A percentile compares a stretch with the other conserved stretches of the same genome.
phyloP scores from a whole-genome alignment of 805 yeast genomes.

The Metschnikowia lachancei region DNA sequence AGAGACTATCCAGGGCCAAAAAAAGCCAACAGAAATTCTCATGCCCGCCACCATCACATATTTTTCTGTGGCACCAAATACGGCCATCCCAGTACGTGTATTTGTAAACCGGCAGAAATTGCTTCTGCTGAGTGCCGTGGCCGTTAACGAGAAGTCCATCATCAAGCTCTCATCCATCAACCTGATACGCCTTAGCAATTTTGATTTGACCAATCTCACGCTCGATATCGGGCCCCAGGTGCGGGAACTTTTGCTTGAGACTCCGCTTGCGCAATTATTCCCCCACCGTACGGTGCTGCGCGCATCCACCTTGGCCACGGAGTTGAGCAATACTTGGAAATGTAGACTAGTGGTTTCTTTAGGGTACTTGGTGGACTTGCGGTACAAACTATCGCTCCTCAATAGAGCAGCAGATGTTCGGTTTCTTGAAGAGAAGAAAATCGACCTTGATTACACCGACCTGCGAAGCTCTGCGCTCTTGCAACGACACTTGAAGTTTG shows the following conservation, averaged over 20 bases:
- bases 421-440: slow-evolving; percentile 16
- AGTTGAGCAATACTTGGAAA: slow-evolving; percentile 22
- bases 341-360: slow-evolving; percentile 23
- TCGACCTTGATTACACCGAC: slow-evolving; percentile 5
- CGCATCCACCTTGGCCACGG: slow-evolving; percentile 11
- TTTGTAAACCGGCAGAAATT: slow-evolving; percentile 25
- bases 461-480: slow-evolving; percentile 11
- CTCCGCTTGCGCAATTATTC: slow-evolving; percentile 12
- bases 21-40: neutral
- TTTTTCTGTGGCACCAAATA: slow-evolving; percentile 16
- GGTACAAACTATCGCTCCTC: slow-evolving; percentile 16
- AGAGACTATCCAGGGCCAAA: too few species aligned
- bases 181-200: slow-evolving; percentile 25
- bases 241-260: slow-evolving; percentile 11
- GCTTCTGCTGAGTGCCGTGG: slow-evolving; percentile 19
- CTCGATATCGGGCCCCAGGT: slow-evolving; percentile 18
- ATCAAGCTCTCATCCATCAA: slow-evolving; percentile 24
- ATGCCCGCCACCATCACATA: slow-evolving; percentile 25
- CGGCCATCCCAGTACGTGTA: slow-evolving; percentile 23
- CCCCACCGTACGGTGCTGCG: slow-evolving; percentile 14
- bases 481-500: slow-evolving; percentile 13
- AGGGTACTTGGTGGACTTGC: slow-evolving; percentile 20
- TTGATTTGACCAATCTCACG: slow-evolving; percentile 22
- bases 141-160: slow-evolving; percentile 26
- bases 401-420: slow-evolving; percentile 12